Evolutionary conservation across 2,329 filamentous ascomycete species (phyloP).

Genomic region (Rutstroemia sp.): DNA sequence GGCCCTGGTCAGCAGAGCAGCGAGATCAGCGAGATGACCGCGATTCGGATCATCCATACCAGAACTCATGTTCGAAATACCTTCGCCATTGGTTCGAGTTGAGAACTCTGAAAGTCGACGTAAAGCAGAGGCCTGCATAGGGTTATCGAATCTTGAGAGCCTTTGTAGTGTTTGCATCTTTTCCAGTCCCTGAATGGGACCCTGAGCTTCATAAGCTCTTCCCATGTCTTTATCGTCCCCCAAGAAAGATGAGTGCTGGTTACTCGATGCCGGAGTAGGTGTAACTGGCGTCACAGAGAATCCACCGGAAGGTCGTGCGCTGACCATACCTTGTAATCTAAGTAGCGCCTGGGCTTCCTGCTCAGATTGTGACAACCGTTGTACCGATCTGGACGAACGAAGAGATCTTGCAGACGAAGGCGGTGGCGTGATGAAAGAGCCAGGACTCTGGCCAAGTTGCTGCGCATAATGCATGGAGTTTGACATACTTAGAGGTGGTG

Average conservation of each 20-base stretch:
- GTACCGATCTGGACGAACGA: constrained; percentile 1
- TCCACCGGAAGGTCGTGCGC: background rate
- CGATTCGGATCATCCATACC: background rate
- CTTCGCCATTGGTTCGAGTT: background rate
- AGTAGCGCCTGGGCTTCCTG: constrained; percentile 9
- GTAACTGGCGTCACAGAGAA: background rate
- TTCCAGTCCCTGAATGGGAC: constrained; percentile 19
- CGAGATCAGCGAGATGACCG: background rate
- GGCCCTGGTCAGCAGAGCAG: background rate
- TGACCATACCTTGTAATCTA: constrained; percentile 8
- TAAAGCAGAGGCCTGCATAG: constrained; percentile 20
- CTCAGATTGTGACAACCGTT: constrained; percentile 8
- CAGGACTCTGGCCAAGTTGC: constrained; percentile 18
- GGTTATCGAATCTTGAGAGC: constrained; percentile 26
- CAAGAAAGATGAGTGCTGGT: background rate
- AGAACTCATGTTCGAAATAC: background rate
- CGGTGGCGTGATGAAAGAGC: constrained; percentile 5
- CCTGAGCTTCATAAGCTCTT: background rate
- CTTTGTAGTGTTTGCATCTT: constrained; percentile 29
- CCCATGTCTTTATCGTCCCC: constrained; percentile 8
- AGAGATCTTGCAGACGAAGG: constrained; percentile 5
- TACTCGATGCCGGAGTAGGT: background rate
- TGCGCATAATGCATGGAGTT: constrained; percentile 29
- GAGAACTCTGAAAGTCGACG: constrained; percentile 22
- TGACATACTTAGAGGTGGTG: constrained; percentile 22